A percentile compares a stretch with the other conserved stretches of the same genome.
Conservation (phyloP, 1,284 basidiomycete genomes). For the Cryptococcus sp. region DNA sequence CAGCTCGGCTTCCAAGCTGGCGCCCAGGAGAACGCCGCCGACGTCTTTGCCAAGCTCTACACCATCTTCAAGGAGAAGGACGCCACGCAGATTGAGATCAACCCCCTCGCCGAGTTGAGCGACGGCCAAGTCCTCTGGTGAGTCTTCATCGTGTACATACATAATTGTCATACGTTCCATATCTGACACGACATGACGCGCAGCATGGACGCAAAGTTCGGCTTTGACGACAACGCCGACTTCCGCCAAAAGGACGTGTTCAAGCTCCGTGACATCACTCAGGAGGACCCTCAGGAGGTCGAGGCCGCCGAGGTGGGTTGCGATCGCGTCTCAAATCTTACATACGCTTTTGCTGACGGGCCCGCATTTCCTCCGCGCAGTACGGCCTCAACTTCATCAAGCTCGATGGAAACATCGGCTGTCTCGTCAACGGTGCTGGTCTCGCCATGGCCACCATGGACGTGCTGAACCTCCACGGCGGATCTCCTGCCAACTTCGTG, state of each 20-base stretch:
- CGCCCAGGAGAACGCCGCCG: conserved; percentile 79
- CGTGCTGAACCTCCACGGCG: conserved; percentile 90
- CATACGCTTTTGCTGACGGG: background rate
- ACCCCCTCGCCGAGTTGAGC: conserved; percentile 92
- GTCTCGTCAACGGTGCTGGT: conserved; percentile 97
- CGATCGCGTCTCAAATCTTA: too few species aligned
- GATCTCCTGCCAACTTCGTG: conserved; percentile 88
- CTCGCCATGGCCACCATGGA: conserved; percentile 99
- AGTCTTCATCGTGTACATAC: conserved; percentile 31
- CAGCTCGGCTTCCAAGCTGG: conserved; percentile 86
- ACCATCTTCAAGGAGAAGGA: conserved; percentile 99
- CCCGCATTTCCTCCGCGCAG: conserved; percentile 59
- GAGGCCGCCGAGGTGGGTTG: conserved; percentile 62
- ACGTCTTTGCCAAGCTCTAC: conserved; percentile 93
- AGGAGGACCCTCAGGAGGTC: conserved; percentile 97
- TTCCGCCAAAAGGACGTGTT: conserved; percentile 96
- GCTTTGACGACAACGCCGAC: conserved; percentile 98
- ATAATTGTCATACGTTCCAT: background rate
- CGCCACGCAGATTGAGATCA: conserved; percentile 99
- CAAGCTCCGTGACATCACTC: conserved; percentile 83
- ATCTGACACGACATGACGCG: conserved; percentile 4
- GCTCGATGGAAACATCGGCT: conserved; percentile 96
- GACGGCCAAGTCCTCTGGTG: conserved; percentile 94
- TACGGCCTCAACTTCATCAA: conserved; percentile 99
- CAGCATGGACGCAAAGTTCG: conserved; percentile 99